A percentile compares a stretch with the other conserved stretches of the same genome.
Conservation (phyloP, 805 yeast genomes). For the Suhomyces pyralidae region DNA sequence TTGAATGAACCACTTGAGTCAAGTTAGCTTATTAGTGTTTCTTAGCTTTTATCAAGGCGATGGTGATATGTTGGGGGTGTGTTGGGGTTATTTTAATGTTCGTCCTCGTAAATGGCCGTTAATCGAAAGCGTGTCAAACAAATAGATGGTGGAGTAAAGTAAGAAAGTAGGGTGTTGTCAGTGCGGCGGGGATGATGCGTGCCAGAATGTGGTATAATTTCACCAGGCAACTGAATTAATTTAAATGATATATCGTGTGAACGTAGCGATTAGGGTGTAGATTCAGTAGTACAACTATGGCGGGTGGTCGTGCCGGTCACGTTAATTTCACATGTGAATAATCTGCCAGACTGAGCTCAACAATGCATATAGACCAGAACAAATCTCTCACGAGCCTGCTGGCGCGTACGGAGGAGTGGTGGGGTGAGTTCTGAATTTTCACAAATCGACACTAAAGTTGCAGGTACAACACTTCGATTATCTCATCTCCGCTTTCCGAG, state of each 20-base stretch:
- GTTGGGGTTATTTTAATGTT: not conserved
- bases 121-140: not conserved
- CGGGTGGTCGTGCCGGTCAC: not conserved
- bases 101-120: not conserved
- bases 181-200: not conserved
- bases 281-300: not conserved
- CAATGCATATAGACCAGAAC: not conserved
- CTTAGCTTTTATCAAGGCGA: not conserved
- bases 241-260: not conserved
- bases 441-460: not conserved
- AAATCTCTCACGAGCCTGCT: not conserved
- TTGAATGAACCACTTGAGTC: not conserved
- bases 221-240: not conserved
- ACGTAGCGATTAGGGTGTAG: not conserved
- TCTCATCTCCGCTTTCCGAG: not conserved
- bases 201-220: not conserved
- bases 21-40: not conserved
- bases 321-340: not conserved
- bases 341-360: not conserved
- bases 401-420: not conserved
- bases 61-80: not conserved
- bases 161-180: not conserved
- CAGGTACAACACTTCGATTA: not conserved
- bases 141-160: not conserved
- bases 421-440: not conserved